Conservation (phyloP, 148 eudicot genomes). For the Limonium bicolor region DNA sequence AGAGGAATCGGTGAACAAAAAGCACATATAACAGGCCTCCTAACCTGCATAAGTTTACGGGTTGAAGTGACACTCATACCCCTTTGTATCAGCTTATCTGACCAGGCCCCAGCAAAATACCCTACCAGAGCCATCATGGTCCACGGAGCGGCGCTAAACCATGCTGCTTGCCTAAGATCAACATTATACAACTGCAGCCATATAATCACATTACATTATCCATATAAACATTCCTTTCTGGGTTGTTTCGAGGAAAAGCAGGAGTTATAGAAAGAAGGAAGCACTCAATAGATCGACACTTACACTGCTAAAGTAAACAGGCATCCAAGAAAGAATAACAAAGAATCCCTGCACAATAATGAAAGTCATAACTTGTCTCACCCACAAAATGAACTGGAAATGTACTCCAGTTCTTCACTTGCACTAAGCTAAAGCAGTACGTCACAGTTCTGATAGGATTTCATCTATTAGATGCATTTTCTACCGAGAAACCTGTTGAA, state of each 20-base stretch:
- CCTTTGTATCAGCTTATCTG: conserved; percentile 58
- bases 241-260: neutral
- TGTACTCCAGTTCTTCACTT: conserved; percentile 5
- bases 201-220: neutral
- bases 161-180: conserved; percentile 89
- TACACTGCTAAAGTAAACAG: conserved; percentile 76
- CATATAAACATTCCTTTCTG: too few species aligned
- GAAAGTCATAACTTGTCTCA: too few species aligned
- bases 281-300: conserved; percentile 7
- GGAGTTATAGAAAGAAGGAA: neutral
- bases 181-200: conserved; percentile 59
- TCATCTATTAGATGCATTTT: too few species aligned
- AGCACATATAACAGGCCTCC: too few species aligned
- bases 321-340: conserved; percentile 95
- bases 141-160: conserved; percentile 99
- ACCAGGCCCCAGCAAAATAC: conserved; percentile 75
- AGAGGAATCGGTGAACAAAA: too few species aligned
- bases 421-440: too few species aligned
- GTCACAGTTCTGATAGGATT: too few species aligned
- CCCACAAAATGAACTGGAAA: too few species aligned
- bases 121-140: conserved; percentile 83
- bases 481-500: too few species aligned
- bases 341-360: conserved; percentile 68
- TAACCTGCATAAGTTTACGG: conserved; percentile 92
- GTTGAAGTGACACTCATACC: conserved; percentile 67